These are phyloP conservation scores for Pulveroboletus sp. DNA, from an alignment of 768 basidiomycete genomes.

Conservation along the genomic window DNA sequence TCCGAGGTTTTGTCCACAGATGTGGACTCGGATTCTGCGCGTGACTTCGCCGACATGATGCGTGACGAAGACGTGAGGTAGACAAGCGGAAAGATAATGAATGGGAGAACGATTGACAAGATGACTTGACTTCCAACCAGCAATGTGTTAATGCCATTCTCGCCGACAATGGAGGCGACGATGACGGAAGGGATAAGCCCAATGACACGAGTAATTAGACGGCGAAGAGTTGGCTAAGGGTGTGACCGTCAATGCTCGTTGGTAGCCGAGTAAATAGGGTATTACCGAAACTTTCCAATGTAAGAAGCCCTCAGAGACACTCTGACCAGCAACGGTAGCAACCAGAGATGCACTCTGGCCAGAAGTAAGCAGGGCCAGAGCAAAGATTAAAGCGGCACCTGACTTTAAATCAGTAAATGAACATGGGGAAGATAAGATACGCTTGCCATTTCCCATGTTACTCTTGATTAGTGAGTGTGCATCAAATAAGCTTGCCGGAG, in stretches of 20 bases:
- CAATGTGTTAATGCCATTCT: constrained; percentile 66
- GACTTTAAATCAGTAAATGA: constrained; percentile 2
- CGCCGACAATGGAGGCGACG: constrained; percentile 72
- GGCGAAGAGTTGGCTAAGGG: constrained; percentile 64
- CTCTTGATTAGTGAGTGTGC: constrained; percentile 73
- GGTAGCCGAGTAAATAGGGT: constrained; percentile 9
- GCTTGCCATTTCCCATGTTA: constrained; percentile 64
- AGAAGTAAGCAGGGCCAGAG: constrained; percentile 77
- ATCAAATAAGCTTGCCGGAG: constrained; percentile 77
- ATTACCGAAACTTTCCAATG: constrained; percentile 78
- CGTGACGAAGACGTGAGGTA: constrained; percentile 64
- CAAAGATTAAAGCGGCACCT: constrained; percentile 87
- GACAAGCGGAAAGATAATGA: constrained; percentile 79
- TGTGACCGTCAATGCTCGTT: constrained; percentile 27
- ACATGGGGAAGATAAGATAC: background rate
- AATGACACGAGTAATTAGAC: constrained; percentile 79
- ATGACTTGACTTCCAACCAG: constrained; percentile 87
- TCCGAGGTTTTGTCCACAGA: background rate
- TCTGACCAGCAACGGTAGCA: constrained; percentile 87
- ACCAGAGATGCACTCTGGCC: constrained; percentile 91
- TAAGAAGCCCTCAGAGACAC: constrained; percentile 87
- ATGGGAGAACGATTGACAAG: constrained; percentile 80
- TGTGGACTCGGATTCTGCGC: background rate
- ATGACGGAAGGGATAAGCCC: constrained; percentile 80
- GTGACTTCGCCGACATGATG: constrained; percentile 62